Evolutionary conservation across 2,329 filamentous ascomycete genomes (phyloP).

Genomic region (Didymella arachidicola): DNA sequence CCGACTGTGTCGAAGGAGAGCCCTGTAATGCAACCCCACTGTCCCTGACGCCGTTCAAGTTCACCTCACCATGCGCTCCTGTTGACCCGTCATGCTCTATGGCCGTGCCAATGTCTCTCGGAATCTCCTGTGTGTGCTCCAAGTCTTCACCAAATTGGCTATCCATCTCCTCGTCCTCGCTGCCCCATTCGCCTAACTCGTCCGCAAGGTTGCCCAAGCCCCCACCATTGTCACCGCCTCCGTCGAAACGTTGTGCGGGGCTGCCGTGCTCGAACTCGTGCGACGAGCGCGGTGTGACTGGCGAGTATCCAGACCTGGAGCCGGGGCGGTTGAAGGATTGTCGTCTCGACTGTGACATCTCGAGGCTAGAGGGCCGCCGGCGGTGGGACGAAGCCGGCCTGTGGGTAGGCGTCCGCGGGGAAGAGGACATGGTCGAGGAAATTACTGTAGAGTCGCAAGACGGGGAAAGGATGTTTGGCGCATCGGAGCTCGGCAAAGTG

Average conservation of each 20-base stretch:
- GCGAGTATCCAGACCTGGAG: conserved; percentile 54
- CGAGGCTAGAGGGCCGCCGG: conserved; percentile 52
- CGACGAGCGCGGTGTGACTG: conserved; percentile 53
- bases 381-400: conserved; percentile 49
- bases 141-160: conserved; percentile 49
- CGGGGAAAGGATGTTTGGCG: conserved; percentile 9
- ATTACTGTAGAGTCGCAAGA: conserved; percentile 13
- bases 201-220: conserved; percentile 81
- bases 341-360: conserved; percentile 50
- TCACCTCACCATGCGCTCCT: conserved; percentile 27
- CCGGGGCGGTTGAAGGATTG: conserved; percentile 51
- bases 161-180: conserved; percentile 67
- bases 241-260: conserved; percentile 50
- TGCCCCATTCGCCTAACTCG: conserved; percentile 71
- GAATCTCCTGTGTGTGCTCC: conserved; percentile 35
- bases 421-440: conserved; percentile 49
- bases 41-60: conserved; percentile 52
- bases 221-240: conserved; percentile 53
- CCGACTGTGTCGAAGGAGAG: conserved; percentile 45
- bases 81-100: conserved; percentile 46
- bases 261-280: conserved; percentile 52
- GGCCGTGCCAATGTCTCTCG: conserved; percentile 40
- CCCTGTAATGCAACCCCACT: conserved; percentile 57
- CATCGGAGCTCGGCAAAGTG: conserved; percentile 21
- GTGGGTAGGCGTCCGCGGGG: conserved; percentile 52